These are phyloP conservation scores for Erigeron canadensis DNA, from an alignment of 129 eudicot genomes.

Conservation along the genomic window DNA sequence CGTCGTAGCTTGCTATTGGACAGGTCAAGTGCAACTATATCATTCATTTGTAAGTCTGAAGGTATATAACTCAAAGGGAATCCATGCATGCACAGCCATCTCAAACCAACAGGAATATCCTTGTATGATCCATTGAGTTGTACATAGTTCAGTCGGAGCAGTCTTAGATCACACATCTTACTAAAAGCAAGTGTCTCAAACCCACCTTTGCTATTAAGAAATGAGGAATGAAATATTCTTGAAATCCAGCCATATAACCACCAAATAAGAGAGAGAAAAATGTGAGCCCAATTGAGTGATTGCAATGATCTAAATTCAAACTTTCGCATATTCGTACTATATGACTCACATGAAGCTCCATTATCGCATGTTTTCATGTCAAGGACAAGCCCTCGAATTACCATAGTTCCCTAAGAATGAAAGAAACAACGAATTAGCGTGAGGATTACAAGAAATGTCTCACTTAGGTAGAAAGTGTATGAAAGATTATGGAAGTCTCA, in stretches of 20 bases:
- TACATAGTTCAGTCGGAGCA: constrained; percentile 29
- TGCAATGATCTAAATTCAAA: constrained; percentile 1
- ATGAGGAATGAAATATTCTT: neutral
- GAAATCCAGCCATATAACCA: neutral
- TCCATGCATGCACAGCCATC: constrained; percentile 40
- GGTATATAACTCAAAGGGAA: constrained; percentile 29
- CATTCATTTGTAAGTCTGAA: constrained; percentile 18
- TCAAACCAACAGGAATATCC: constrained; percentile 26
- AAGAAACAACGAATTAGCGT: neutral
- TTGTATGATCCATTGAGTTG: constrained; percentile 21
- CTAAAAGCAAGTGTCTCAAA: constrained; percentile 12
- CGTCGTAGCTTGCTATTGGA: constrained; percentile 13
- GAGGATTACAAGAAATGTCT: neutral
- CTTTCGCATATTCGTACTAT: too few species aligned
- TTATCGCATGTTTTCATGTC: constrained; percentile 4
- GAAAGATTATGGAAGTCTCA: too few species aligned
- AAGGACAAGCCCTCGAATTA: constrained; percentile 25
- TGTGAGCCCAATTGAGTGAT: neutral
- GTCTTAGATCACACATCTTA: constrained; percentile 19
- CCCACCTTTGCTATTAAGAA: neutral
- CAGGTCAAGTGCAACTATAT: constrained; percentile 22
- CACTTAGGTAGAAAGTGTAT: too few species aligned
- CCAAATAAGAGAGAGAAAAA: neutral
- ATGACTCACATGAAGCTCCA: neutral
- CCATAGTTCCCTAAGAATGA: constrained; percentile 17